These are phyloP conservation scores for Aspergillus bridgeri DNA, from an alignment of 495 filamentous ascomycete species.

Conservation along the genomic window DNA sequence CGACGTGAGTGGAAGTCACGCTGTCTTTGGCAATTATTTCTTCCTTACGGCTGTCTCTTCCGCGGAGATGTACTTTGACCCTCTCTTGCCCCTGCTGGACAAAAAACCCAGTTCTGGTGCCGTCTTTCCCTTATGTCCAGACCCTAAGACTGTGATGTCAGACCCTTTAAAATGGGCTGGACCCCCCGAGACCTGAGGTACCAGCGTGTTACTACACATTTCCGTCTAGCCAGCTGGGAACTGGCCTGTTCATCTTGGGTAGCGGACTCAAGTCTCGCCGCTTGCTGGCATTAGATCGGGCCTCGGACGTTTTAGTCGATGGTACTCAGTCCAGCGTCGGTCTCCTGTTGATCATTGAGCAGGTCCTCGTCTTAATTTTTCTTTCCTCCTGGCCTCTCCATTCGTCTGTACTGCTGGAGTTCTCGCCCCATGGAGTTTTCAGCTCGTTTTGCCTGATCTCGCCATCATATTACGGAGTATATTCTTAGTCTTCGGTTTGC, in stretches of 20 bases:
- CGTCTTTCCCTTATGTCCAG: neutral
- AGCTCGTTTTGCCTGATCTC: too few relatives aligned
- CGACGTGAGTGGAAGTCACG: slow-evolving; percentile 33
- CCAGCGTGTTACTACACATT: neutral
- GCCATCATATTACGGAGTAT: too few relatives aligned
- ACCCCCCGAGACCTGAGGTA: neutral
- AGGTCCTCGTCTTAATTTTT: too few relatives aligned
- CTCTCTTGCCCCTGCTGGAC: neutral
- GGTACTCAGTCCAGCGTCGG: too few relatives aligned
- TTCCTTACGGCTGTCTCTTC: slow-evolving; percentile 3
- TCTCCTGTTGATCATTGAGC: too few relatives aligned
- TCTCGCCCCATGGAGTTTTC: too few relatives aligned
- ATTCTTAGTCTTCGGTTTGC: too few relatives aligned
- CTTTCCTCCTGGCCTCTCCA: neutral
- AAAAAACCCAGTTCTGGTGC: neutral
- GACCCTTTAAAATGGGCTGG: neutral
- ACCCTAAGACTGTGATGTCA: neutral
- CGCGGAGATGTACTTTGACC: slow-evolving; percentile 17
- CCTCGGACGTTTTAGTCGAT: too few relatives aligned
- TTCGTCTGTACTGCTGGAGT: too few relatives aligned
- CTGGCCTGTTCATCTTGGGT: neutral
- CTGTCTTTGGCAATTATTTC: too few relatives aligned
- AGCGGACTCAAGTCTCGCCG: too few relatives aligned
- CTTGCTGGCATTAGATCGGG: too few relatives aligned
- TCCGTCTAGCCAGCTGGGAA: neutral